Base-by-base conservation (phyloP, 1,284 basidiomycete species). In the Ceratobasidium sp. region DNA sequence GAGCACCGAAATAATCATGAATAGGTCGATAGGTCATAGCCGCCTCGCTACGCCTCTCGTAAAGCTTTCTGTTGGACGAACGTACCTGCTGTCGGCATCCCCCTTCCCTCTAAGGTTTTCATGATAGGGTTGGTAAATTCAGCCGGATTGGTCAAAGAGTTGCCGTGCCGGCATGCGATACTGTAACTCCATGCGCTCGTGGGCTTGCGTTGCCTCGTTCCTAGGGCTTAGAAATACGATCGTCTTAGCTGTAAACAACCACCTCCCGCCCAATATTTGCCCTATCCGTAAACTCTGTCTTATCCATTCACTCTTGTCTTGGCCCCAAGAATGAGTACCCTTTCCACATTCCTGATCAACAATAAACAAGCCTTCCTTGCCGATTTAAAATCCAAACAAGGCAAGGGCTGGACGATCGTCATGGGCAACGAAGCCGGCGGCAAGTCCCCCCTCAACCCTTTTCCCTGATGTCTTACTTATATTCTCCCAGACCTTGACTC, bases 391-490 rank as follows among this genome's bases (percentile, higher is more conserved):
- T 76, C 76, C 0, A 85, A 83, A 0, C 82, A 81, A 67, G 85
- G 78, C 14, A 76, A 78, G 10, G 86, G 89, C 52, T 97, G 94
- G 94, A 90, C 87, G 0, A 84, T 96, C 4, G 90, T 89, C 0
- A 92, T 94, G 87, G 95, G 95, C 0, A 97, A 97, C 78, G 94
- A 97, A 80, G 92, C 95, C 10, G 94, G 94, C 78, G 94, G 95
- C 94, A 78, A 74, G 87, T 18, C 18, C 36, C n/a, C 34, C 43
- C n/a, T 30, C 39, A 36, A 30, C 58, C 64, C 50, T 62, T 74
- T n/a, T 70, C 60, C 73, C 45, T n/a, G n/a, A 71, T 30, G 16
- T 48, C 61, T 30, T 41, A 50, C 50, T n/a, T 21, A 69, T 48
- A 21, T n/a, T 30, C 41, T 62, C 43, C 18, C 77, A 97, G 96